These are phyloP conservation scores for Penicillium odoratum DNA, from an alignment of 495 filamentous ascomycete species.

Conservation along the genomic window DNA sequence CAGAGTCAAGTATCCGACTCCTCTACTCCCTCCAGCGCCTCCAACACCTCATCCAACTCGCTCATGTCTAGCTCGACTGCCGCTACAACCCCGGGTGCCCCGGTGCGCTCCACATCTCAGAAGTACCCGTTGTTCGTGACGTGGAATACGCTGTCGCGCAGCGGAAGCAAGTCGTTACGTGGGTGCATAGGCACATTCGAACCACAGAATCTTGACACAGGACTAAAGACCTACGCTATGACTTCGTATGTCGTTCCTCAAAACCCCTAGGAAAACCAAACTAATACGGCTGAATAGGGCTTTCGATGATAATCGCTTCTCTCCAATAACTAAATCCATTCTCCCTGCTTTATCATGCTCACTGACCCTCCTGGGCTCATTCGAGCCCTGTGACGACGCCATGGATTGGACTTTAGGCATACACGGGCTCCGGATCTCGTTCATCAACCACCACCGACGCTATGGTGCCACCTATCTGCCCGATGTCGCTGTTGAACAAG, in stretches of 20 bases:
- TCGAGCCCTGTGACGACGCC: conserved; percentile 67
- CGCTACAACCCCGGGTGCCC: conserved; percentile 47
- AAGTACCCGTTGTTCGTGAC: conserved; percentile 83
- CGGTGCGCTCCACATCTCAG: conserved; percentile 27
- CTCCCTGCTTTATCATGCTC: conserved; percentile 67
- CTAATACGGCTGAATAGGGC: conserved; percentile 50
- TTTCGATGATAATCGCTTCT: conserved; percentile 83
- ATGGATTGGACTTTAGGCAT: conserved; percentile 85
- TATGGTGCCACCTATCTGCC: conserved; percentile 82
- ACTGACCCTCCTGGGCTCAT: conserved; percentile 74
- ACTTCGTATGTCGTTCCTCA: conserved; percentile 61
- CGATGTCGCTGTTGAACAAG: conserved; percentile 88
- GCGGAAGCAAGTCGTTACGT: conserved; percentile 66
- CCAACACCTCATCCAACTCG: conserved; percentile 45
- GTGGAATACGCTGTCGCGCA: conserved; percentile 76
- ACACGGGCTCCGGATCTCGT: conserved; percentile 80
- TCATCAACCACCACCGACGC: conserved; percentile 62
- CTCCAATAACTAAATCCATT: conserved; percentile 65
- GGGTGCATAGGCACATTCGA: conserved; percentile 98
- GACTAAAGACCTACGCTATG: conserved; percentile 77
- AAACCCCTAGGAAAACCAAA: background rate
- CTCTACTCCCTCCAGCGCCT: conserved; percentile 47
- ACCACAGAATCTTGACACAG: conserved; percentile 66
- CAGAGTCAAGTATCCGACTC: conserved; percentile 40
- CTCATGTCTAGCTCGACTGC: conserved; percentile 43